These are phyloP conservation scores for Luffa acutangula DNA, from an alignment of 306 rosid species.

Conservation along the genomic window DNA sequence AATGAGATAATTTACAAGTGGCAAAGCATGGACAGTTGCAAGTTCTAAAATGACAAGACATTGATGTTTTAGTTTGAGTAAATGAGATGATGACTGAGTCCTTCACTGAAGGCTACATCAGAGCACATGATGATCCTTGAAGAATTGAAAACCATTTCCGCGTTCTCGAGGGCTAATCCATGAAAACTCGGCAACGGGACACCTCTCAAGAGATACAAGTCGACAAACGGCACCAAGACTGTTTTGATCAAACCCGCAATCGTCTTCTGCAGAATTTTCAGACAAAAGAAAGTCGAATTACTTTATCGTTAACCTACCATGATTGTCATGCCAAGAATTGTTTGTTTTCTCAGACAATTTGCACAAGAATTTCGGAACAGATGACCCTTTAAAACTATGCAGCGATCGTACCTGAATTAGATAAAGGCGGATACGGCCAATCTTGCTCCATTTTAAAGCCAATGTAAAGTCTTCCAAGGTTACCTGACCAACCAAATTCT, in stretches of 20 bases:
- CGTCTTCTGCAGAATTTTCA: conserved; percentile 39
- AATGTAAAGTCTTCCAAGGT: conserved; percentile 33
- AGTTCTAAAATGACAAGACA: not conserved
- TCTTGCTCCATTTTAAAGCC: conserved; percentile 75
- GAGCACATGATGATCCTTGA: conserved; percentile 47
- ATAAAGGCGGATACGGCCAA: conserved; percentile 46
- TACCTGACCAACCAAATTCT: conserved; percentile 38
- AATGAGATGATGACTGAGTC: not conserved
- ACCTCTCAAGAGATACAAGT: conserved; percentile 42
- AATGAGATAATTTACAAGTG: not conserved
- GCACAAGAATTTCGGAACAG: not conserved
- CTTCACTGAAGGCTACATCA: conserved; percentile 24
- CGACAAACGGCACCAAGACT: conserved; percentile 34
- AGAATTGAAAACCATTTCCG: conserved; percentile 28
- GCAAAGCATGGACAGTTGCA: not conserved
- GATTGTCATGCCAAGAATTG: not conserved
- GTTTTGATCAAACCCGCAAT: conserved; percentile 39
- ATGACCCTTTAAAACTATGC: not conserved
- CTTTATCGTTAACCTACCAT: not conserved
- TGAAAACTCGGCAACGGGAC: conserved; percentile 40
- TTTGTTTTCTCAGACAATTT: not conserved
- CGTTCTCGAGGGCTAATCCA: conserved; percentile 43
- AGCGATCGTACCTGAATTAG: conserved; percentile 48
- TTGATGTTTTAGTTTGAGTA: not conserved
- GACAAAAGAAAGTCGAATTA: not conserved